phyloP scores from a whole-genome alignment of 2,329 filamentous ascomycete species.

The Dendrostoma leiphaemia region DNA sequence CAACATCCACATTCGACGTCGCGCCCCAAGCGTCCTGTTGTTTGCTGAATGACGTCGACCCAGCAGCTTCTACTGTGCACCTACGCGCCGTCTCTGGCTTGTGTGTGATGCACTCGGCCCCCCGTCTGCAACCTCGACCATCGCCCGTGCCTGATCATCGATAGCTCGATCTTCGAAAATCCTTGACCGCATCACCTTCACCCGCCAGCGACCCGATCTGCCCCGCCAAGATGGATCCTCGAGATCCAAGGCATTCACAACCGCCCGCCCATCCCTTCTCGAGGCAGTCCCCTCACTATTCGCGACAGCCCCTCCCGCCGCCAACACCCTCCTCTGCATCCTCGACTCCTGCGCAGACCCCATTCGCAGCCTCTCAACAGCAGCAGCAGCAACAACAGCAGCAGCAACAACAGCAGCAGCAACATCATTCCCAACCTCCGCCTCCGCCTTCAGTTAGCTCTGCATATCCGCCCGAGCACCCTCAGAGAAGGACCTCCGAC shows the following conservation, averaged over 20 bases:
- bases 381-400: constrained; percentile 19
- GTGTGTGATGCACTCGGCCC: background rate
- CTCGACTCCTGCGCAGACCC: constrained; percentile 19
- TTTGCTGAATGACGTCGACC: constrained; percentile 2
- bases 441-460: constrained; percentile 25
- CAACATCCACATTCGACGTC: background rate
- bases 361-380: constrained; percentile 15
- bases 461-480: constrained; percentile 27
- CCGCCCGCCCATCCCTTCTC: constrained; percentile 31
- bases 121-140: background rate
- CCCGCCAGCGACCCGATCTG: too few species aligned
- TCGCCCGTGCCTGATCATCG: background rate
- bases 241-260: constrained; percentile 32
- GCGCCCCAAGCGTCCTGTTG: background rate
- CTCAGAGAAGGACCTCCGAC: constrained; percentile 40
- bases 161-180: background rate
- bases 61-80: background rate
- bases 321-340: constrained; percentile 16
- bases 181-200: background rate
- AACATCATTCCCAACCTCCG: constrained; percentile 11
- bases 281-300: constrained; percentile 31
- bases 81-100: background rate
- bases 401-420: constrained; percentile 17
- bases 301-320: constrained; percentile 27
- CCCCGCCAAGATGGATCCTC: constrained; percentile 21